Conservation (phyloP, 495 filamentous ascomycete genomes). For the Penicillium angulare region DNA sequence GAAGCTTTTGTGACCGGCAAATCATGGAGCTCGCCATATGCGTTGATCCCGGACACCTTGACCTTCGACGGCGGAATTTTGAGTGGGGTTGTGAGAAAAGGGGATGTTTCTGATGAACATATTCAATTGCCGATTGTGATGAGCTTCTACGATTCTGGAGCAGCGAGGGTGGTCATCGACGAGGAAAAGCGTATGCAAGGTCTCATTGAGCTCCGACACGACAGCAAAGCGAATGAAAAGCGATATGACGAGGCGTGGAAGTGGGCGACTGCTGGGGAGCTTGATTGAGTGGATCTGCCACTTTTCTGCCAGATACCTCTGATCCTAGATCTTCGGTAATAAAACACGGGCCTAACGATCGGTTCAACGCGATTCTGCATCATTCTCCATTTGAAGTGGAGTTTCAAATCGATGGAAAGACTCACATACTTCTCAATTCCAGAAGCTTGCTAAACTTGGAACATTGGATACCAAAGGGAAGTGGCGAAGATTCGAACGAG, state of each 20-base stretch:
- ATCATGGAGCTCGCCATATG: conserved; percentile 79
- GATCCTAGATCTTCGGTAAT: conserved; percentile 70
- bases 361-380: conserved; percentile 76
- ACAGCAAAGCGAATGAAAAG: conserved; percentile 82
- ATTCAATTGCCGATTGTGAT: conserved; percentile 79
- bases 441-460: conserved; percentile 86
- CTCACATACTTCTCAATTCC: conserved; percentile 86
- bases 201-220: conserved; percentile 81
- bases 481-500: conserved; percentile 41
- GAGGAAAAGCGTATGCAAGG: conserved; percentile 87
- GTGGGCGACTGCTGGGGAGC: conserved; percentile 82
- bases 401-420: conserved; percentile 79
- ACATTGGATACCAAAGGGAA: conserved; percentile 85
- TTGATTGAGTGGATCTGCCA: conserved; percentile 66
- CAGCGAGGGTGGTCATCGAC: conserved; percentile 81
- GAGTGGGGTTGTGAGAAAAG: conserved; percentile 76
- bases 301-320: conserved; percentile 51
- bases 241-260: conserved; percentile 88
- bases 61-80: conserved; percentile 77
- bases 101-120: conserved; percentile 58
- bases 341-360: conserved; percentile 71
- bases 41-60: conserved; percentile 66
- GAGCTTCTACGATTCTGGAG: conserved; percentile 84
- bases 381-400: conserved; percentile 80
- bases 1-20: conserved; percentile 58